A percentile compares a stretch with the other conserved stretches of the same genome.
These are phyloP conservation scores for Saccharomycopsis fermentans DNA, from an alignment of 805 yeast species.

Conservation along the genomic window DNA sequence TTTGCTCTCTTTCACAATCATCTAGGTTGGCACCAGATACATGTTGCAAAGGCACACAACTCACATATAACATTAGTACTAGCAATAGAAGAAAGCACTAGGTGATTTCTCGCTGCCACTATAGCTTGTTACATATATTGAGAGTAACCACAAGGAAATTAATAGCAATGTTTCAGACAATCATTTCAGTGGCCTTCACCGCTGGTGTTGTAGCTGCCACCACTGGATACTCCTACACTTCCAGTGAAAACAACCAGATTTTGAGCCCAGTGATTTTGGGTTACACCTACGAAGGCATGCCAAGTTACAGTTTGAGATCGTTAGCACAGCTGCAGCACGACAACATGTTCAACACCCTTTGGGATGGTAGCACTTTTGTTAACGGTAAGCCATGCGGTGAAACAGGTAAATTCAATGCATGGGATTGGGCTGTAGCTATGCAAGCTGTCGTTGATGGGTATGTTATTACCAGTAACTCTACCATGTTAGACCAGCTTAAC, in stretches of 20 bases:
- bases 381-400: slow-evolving; percentile 1
- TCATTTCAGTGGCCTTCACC: not conserved
- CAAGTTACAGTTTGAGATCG: not conserved
- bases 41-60: too few relatives aligned
- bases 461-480: slow-evolving; percentile 15
- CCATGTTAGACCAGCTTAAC: slow-evolving; percentile 42
- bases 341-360: not conserved
- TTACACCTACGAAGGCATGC: not conserved
- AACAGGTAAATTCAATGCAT: slow-evolving; percentile 25
- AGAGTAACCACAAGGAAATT: too few relatives aligned
- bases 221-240: not conserved
- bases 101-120: too few relatives aligned
- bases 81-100: too few relatives aligned
- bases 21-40: too few relatives aligned
- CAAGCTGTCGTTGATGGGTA: slow-evolving; percentile 64
- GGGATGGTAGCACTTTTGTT: not conserved
- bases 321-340: not conserved
- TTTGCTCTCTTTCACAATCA: too few relatives aligned
- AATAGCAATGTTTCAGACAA: not conserved
- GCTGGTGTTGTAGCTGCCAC: not conserved
- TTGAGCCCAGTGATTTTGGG: not conserved
- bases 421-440: slow-evolving; percentile 57
- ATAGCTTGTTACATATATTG: too few relatives aligned
- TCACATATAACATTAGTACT: too few relatives aligned
- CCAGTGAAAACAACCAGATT: not conserved